Evolutionary conservation across 2,329 filamentous ascomycete species (phyloP).

Genomic region (Cladosporium sp.): DNA sequence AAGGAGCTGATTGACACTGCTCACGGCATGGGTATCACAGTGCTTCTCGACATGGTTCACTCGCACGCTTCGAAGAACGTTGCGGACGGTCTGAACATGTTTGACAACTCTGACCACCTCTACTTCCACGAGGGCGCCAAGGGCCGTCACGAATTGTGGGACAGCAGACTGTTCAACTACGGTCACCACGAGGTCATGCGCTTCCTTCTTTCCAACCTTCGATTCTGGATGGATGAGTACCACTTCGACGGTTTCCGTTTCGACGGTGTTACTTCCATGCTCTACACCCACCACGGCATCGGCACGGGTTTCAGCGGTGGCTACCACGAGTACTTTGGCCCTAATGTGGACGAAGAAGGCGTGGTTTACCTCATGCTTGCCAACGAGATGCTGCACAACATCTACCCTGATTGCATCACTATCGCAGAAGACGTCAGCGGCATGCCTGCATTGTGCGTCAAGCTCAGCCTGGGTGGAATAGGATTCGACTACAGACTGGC

Average conservation of each 20-base stretch:
- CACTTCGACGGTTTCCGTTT: slow-evolving; percentile 96
- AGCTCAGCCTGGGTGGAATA: slow-evolving; percentile 79
- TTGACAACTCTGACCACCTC: slow-evolving; percentile 89
- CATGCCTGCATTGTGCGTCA: slow-evolving; percentile 93
- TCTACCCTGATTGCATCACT: slow-evolving; percentile 85
- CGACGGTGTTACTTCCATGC: slow-evolving; percentile 97
- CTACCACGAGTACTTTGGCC: slow-evolving; percentile 96
- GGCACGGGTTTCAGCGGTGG: slow-evolving; percentile 97
- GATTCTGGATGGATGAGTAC: slow-evolving; percentile 99
- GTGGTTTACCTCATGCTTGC: slow-evolving; percentile 94
- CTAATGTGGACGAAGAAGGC: slow-evolving; percentile 84
- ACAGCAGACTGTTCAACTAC: slow-evolving; percentile 96
- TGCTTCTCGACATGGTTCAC: slow-evolving; percentile 93
- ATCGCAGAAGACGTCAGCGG: slow-evolving; percentile 97
- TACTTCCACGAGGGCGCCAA: slow-evolving; percentile 90
- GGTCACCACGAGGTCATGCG: slow-evolving; percentile 88
- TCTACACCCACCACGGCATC: slow-evolving; percentile 93
- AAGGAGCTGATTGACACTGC: slow-evolving; percentile 96
- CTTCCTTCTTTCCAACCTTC: slow-evolving; percentile 91
- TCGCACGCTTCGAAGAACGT: slow-evolving; percentile 98
- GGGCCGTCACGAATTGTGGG: slow-evolving; percentile 90
- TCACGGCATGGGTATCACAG: slow-evolving; percentile 82
- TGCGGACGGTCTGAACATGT: slow-evolving; percentile 88
- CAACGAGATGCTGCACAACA: slow-evolving; percentile 88
- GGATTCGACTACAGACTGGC: slow-evolving; percentile 96